Percentiles rank a stretch among this genome's conserved stretches.
phyloP scores from a whole-genome alignment of 2,329 filamentous ascomycete genomes.

The Fusarium chlamydosporum region DNA sequence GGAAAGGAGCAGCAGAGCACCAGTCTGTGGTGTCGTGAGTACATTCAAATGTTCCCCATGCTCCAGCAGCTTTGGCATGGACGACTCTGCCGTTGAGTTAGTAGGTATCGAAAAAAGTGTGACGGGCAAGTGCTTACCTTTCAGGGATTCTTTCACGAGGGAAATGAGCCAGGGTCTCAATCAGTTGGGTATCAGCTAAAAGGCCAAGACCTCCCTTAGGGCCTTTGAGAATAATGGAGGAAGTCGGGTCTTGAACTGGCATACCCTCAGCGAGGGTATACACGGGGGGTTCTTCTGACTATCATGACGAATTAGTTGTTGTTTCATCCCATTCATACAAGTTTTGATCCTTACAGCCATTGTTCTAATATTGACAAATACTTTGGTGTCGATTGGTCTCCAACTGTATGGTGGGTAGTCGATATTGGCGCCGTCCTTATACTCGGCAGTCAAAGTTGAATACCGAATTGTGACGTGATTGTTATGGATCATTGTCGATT shows the following conservation, averaged over 20 bases:
- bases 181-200: constrained; percentile 14
- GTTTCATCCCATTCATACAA: too few relatives aligned
- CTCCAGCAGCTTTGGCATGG: constrained; percentile 17
- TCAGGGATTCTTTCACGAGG: constrained; percentile 15
- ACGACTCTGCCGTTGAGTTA: constrained; percentile 6
- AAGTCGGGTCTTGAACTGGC: constrained; percentile 16
- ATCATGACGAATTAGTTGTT: background rate
- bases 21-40: constrained; percentile 20
- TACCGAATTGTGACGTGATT: constrained; percentile 15
- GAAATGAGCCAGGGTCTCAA: constrained; percentile 16
- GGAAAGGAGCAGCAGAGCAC: constrained; percentile 14
- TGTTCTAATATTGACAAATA: background rate
- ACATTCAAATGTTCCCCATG: constrained; percentile 16
- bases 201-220: constrained; percentile 2
- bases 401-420: background rate
- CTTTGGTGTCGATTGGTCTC: background rate
- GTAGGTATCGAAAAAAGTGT: background rate
- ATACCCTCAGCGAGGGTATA: constrained; percentile 20
- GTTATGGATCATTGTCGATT: background rate
- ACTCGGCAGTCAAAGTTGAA: background rate
- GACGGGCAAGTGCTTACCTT: background rate
- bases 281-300: constrained; percentile 6
- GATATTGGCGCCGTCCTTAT: background rate
- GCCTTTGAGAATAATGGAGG: background rate
- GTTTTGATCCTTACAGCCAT: background rate